A percentile compares a stretch with the other conserved stretches of the same genome.
Conservation (phyloP, 371 early-diverging fungal genomes). For the Conidiobolus incongruus region DNA sequence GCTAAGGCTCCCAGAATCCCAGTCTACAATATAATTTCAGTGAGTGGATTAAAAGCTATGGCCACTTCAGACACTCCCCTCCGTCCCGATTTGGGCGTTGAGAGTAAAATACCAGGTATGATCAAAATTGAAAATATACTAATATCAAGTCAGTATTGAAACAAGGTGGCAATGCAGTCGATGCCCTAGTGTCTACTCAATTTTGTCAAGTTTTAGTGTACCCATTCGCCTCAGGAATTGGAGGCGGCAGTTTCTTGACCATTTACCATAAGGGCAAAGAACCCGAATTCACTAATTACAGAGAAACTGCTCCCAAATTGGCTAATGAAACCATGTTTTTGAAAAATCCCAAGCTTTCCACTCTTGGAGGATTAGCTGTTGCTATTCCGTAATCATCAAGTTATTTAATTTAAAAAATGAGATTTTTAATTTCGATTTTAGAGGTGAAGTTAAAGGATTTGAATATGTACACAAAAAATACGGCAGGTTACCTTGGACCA, state of each 20-base stretch:
- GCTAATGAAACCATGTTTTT: constrained; percentile 49
- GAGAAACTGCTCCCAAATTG: constrained; percentile 77
- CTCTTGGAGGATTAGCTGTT: constrained; percentile 57
- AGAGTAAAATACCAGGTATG: no score
- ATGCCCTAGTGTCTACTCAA: constrained; percentile 85
- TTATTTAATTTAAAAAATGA: no score
- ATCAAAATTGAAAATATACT: constrained; percentile 40
- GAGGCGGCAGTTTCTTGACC: constrained; percentile 9
- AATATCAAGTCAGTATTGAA: constrained; percentile 35
- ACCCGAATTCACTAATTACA: constrained; percentile 29
- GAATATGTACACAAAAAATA: constrained; percentile 10
- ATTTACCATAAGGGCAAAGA: constrained; percentile 12
- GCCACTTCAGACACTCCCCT: no score
- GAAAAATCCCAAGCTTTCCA: constrained; percentile 23
- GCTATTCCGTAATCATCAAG: no score
- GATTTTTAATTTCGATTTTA: no score
- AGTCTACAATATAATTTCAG: no score
- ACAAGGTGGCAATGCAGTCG: constrained; percentile 92
- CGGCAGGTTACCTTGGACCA: constrained; percentile 71
- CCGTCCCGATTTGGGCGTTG: no score
- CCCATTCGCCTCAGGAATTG: constrained; percentile 87
- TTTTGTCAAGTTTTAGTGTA: constrained; percentile 88
- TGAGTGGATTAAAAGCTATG: no score
- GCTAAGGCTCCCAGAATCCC: no score
- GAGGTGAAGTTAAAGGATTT: constrained; percentile 7